Evolutionary conservation across 2,329 filamentous ascomycete species (phyloP), one percentile per base, ranked within the genome.

Genomic region (Beauveria sp.): DNA sequence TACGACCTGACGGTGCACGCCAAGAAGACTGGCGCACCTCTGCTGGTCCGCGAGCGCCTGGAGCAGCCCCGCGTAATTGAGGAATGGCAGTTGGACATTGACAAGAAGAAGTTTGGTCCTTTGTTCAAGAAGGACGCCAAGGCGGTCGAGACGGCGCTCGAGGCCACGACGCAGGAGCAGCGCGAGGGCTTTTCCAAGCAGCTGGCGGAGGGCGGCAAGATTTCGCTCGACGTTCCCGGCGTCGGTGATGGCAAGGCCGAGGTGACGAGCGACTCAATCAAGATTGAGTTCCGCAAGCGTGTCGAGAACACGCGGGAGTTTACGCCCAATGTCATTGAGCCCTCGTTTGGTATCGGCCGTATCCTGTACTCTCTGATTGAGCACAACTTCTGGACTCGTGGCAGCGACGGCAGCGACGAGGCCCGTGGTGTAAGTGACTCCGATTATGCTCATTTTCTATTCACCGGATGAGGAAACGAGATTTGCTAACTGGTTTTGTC

Each of bases 101-200:
- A 97, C 74, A 96, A 90, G 84, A 97, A 97, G 84, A 93, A 93
- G 78, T 96, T 97, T 69, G 95, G 95, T 28, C 93, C 93, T 14
- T 85, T 87, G 66, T 97, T 96, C 83, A 97, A 96, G 83, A 96
- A 96, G 79, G 90, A 97, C 67, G 90, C 88, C 72, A 96, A 91
- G 80, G 80, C 86, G 1, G 88, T 99, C 38, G 91, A 96, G 78
- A 81, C 86, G 18, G 91, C 90, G 38, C 80, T 99, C 58, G 79
- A 90, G 61, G 85, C 83, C 5, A 84, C 93, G 24, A 83, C 87
- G 1, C 93, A 99, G 75, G 88, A 92, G 54, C 78, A 95, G 72
- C 88, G 90, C 50, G 91, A 93, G 78, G 86, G 88, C 73, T 80
- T 96, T 42, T 86, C 90, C 46, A 83, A 92, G 67, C 85, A 89